Base-by-base conservation (phyloP, 805 yeast species). In the Nakazawaea ishiwadae region DNA sequence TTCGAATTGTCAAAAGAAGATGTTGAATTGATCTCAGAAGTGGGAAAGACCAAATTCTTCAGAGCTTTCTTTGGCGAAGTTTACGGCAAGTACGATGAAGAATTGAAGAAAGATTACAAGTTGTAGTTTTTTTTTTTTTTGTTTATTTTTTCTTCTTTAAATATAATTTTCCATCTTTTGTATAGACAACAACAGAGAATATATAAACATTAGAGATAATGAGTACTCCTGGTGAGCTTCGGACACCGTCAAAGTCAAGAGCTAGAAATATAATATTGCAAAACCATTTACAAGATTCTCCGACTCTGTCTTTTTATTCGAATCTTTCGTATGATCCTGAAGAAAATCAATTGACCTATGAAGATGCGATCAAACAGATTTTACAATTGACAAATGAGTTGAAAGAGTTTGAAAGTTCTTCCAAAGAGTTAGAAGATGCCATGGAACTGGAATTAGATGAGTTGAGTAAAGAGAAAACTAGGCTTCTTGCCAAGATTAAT, bases 351-450 rank as follows among this genome's bases (percentile, higher is more conserved):
- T 31, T 42, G 10, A 39, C 40, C 14, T 36, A 51, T 40, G 58
- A 52, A 10, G 55, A 56, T 36, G 44, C 58, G 4, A 39, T 55
- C n/a, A 51, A 51, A 32, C 55, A 63, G 31, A 55, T 67, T 31
- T 23, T 60, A 5, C 66, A 63, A 35, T 55, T 68, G 14, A 73
- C 68, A 42, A 50, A 46, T 16, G 71, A 66, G 39, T 52, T 67
- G 19, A 43, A 48, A 17, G 74, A 69, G 44, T 69, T 68, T 45
- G 72, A 67, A 44, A 69, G 64, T 30, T 63, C 70, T 4, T 63
- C 69, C 43, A 65, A 59, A 39, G 75, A 69, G 34, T 53, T 69
- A 24, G 75, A 70, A 42, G 66, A 56, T 37, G 72, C 71, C 1
- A 54, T 69, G 31, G 75, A 69, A 44, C 63, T 59, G n/a, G 75